Evolutionary conservation across 495 filamentous ascomycete genomes (phyloP).

Genomic region (Bombardia bombarda): DNA sequence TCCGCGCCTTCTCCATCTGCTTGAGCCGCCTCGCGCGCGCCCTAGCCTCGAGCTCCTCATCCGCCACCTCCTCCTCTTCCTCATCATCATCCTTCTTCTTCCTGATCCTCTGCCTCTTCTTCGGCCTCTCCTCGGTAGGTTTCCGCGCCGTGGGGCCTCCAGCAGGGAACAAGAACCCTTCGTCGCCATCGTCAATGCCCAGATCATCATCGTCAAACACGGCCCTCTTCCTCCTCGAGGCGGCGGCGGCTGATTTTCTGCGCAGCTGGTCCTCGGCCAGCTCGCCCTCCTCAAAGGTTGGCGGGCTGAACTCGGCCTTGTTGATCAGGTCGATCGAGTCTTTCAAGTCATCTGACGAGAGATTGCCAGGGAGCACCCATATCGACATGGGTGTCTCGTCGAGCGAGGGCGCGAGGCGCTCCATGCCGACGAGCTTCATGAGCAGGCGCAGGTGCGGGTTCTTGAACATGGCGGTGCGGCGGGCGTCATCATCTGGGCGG

Average conservation of each 20-base stretch:
- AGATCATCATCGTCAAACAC: slow-evolving; percentile 54
- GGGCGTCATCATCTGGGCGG: slow-evolving; percentile 58
- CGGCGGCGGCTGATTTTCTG: slow-evolving; percentile 46
- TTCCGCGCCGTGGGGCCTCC: slow-evolving; percentile 53
- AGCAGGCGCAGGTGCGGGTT: slow-evolving; percentile 87
- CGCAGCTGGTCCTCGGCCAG: slow-evolving; percentile 69
- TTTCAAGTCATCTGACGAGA: slow-evolving; percentile 55
- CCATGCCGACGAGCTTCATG: slow-evolving; percentile 66
- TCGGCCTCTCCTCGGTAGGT: slow-evolving; percentile 31
- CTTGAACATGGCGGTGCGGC: slow-evolving; percentile 70
- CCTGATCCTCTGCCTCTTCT: slow-evolving; percentile 38
- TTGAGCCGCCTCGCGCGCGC: slow-evolving; percentile 46
- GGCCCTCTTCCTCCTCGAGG: slow-evolving; percentile 26
- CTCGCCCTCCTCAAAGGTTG: slow-evolving; percentile 58
- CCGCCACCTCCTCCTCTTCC: slow-evolving; percentile 36
- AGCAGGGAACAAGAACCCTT: slow-evolving; percentile 54
- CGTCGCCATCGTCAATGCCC: slow-evolving; percentile 47
- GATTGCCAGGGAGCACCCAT: slow-evolving; percentile 68
- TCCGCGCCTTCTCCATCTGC: slow-evolving; percentile 55
- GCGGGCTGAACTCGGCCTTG: slow-evolving; percentile 63
- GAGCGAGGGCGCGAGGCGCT: slow-evolving; percentile 52
- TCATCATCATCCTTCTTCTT: slow-evolving; percentile 30
- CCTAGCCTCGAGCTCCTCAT: slow-evolving; percentile 34
- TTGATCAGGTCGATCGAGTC: slow-evolving; percentile 55
- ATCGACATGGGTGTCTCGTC: slow-evolving; percentile 62